Evolutionary conservation across 805 yeast species (phyloP).

Genomic region (Candida awuae): DNA sequence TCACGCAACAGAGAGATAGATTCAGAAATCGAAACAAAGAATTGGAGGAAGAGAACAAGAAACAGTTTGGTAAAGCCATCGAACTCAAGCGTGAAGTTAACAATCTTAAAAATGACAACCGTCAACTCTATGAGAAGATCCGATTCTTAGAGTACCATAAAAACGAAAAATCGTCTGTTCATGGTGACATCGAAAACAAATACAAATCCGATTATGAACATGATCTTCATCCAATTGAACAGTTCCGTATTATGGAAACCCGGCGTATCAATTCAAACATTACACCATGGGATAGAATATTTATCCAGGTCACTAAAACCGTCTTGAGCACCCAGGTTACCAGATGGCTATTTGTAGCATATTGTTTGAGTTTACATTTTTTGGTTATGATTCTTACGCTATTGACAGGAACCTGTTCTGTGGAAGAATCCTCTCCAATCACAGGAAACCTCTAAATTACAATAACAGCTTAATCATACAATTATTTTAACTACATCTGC

Average conservation of each 20-base stretch:
- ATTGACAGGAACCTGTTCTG: too few species aligned
- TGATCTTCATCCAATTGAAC: constrained; percentile 74
- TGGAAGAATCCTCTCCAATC: too few species aligned
- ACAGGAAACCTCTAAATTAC: too few species aligned
- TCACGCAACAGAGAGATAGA: constrained; percentile 92
- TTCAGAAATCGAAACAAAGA: constrained; percentile 78
- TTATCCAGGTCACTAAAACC: constrained; percentile 61
- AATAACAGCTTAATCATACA: too few species aligned
- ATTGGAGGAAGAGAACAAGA: constrained; percentile 72
- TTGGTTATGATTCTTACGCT: constrained; percentile 55
- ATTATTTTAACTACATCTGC: too few species aligned
- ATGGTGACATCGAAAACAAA: constrained; percentile 41
- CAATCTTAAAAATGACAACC: constrained; percentile 62
- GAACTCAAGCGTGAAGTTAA: constrained; percentile 61
- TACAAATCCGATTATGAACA: constrained; percentile 65
- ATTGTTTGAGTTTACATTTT: constrained; percentile 69
- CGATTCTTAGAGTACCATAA: constrained; percentile 54
- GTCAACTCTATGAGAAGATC: constrained; percentile 70
- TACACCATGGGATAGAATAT: constrained; percentile 73
- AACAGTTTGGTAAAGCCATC: constrained; percentile 41
- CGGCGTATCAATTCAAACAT: constrained; percentile 65
- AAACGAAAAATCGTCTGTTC: constrained; percentile 21
- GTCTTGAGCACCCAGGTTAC: constrained; percentile 69
- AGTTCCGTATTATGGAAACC: constrained; percentile 68
- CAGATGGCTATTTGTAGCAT: constrained; percentile 62